Percentiles rank a stretch among this genome's conserved stretches.
Conservation (phyloP, 2,329 filamentous ascomycete species). For the Diaporthe humulicola region DNA sequence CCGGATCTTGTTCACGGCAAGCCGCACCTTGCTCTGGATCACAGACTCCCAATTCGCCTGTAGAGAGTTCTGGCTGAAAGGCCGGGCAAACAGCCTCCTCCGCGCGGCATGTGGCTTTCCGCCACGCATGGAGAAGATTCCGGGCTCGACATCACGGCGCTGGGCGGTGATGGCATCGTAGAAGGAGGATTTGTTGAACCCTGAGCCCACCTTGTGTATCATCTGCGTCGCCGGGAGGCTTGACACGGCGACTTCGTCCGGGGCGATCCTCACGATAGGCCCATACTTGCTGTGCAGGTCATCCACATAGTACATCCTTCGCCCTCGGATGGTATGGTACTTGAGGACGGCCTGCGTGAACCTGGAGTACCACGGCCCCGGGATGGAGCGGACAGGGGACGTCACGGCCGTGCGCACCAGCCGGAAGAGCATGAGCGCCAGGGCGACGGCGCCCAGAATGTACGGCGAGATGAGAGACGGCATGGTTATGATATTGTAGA, state of each 20-base stretch:
- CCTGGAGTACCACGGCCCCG: constrained; percentile 36
- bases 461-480: constrained; percentile 4
- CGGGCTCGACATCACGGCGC: not conserved
- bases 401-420: constrained; percentile 1
- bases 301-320: constrained; percentile 36
- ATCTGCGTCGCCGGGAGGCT: constrained; percentile 14
- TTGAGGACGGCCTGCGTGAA: constrained; percentile 35
- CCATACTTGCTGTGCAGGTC: constrained; percentile 35
- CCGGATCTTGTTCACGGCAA: constrained; percentile 33
- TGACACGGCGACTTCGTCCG: constrained; percentile 32
- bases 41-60: constrained; percentile 31
- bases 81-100: constrained; percentile 34
- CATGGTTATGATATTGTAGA: not conserved
- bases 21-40: constrained; percentile 20
- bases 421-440: constrained; percentile 4
- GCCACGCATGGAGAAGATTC: constrained; percentile 33
- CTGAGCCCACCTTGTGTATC: constrained; percentile 35
- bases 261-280: constrained; percentile 34
- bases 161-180: constrained; percentile 24
- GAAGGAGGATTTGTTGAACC: constrained; percentile 35
- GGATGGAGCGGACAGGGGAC: constrained; percentile 40
- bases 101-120: constrained; percentile 31
- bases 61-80: constrained; percentile 36
- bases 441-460: not conserved
- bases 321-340: constrained; percentile 22